These are phyloP conservation scores for Fraxinus paxiana DNA, from an alignment of 305 asterid species.

Conservation along the genomic window DNA sequence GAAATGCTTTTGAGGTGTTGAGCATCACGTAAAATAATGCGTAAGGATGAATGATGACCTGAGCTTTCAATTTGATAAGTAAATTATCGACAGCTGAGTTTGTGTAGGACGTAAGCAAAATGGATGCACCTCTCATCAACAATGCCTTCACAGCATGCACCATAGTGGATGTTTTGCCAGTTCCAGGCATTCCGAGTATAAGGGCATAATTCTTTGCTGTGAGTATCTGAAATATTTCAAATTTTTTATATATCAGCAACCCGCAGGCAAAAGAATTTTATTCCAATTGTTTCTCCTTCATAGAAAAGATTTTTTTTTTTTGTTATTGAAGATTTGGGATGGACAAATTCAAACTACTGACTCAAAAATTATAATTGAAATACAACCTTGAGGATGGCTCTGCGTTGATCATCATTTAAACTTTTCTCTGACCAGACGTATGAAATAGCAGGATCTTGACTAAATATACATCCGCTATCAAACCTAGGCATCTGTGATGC, in stretches of 20 bases:
- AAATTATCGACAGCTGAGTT: slow-evolving; percentile 92
- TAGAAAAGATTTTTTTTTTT: slow-evolving; percentile 16
- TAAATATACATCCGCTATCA: slow-evolving; percentile 79
- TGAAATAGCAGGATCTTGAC: slow-evolving; percentile 94
- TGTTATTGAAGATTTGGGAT: not conserved
- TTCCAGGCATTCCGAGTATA: slow-evolving; percentile 98
- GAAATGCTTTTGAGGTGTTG: slow-evolving; percentile 15
- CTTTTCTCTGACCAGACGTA: slow-evolving; percentile 74
- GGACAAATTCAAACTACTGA: slow-evolving; percentile 7
- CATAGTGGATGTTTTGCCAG: slow-evolving; percentile 96
- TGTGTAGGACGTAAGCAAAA: slow-evolving; percentile 82
- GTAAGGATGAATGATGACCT: slow-evolving; percentile 51
- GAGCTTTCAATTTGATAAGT: slow-evolving; percentile 80
- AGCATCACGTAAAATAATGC: slow-evolving; percentile 16
- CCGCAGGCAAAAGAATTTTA: not conserved
- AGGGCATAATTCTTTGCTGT: slow-evolving; percentile 85
- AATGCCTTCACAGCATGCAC: slow-evolving; percentile 95
- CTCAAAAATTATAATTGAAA: slow-evolving; percentile 6
- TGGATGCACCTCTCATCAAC: slow-evolving; percentile 73
- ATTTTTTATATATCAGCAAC: slow-evolving; percentile 22
- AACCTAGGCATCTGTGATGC: slow-evolving; percentile 71
- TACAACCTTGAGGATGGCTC: slow-evolving; percentile 84
- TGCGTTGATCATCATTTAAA: slow-evolving; percentile 88
- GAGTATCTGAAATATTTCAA: slow-evolving; percentile 61
- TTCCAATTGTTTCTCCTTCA: slow-evolving; percentile 1